Evolutionary conservation across 345 rosid species (phyloP).

Genomic region (Acer negundo): DNA sequence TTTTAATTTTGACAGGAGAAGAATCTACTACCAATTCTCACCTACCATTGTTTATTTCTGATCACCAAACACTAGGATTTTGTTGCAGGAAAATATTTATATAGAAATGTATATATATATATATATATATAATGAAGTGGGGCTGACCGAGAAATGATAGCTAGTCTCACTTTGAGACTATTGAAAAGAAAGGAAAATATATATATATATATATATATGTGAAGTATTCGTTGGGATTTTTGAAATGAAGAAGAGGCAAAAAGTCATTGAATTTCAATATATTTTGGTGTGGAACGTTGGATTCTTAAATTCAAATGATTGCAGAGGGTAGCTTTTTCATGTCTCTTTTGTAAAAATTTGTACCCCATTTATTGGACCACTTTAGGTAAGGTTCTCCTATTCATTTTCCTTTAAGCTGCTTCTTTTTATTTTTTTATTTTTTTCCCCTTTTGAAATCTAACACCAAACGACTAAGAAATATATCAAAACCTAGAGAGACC

Average conservation of each 20-base stretch:
- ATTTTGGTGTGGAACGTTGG: constrained; percentile 35
- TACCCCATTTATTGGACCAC: constrained; percentile 31
- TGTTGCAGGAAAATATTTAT: no score
- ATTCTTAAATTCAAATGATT: constrained; percentile 44
- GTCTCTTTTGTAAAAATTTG: constrained; percentile 10
- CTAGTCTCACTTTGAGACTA: background rate
- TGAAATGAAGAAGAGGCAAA: constrained; percentile 28
- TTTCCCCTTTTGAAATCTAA: background rate
- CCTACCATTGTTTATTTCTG: no score
- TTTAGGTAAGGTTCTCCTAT: background rate
- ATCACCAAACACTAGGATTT: no score
- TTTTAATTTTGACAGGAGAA: no score
- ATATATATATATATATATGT: no score
- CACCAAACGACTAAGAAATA: no score
- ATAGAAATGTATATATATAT: no score
- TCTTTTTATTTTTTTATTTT: background rate
- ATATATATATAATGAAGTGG: background rate
- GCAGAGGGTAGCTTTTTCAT: constrained; percentile 22
- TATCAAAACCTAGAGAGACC: no score
- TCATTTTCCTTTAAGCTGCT: background rate
- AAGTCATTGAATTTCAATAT: background rate
- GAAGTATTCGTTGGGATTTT: constrained; percentile 24
- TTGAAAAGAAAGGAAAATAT: no score
- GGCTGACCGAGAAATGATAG: background rate
- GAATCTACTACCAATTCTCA: no score